A percentile compares a stretch with the other conserved stretches of the same genome.
Conservation (phyloP, 352 stramenopile genomes). For the Phytophthora vignae region DNA sequence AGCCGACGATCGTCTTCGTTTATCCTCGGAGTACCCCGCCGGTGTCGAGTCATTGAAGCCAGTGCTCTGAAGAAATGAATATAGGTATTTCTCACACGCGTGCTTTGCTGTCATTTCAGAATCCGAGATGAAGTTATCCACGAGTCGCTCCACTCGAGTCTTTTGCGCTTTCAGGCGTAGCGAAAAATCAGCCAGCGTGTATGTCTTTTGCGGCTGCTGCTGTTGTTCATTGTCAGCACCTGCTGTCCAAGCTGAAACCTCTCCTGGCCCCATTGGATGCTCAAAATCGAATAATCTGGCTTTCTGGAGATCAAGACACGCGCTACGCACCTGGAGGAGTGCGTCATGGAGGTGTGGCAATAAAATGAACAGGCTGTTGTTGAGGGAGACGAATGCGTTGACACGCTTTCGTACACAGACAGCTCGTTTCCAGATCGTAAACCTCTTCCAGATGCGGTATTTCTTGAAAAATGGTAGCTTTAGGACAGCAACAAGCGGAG, state of each 20-base stretch:
- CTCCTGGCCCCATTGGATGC: slow-evolving; percentile 13
- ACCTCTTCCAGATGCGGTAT: slow-evolving; percentile 93
- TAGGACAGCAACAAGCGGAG: neutral
- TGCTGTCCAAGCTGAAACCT: neutral
- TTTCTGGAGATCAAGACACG: slow-evolving; percentile 66
- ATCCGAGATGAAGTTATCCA: slow-evolving; percentile 71
- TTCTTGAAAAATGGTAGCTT: slow-evolving; percentile 91
- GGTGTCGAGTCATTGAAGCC: slow-evolving; percentile 56
- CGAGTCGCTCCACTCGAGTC: slow-evolving; percentile 57
- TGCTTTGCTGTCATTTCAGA: slow-evolving; percentile 66
- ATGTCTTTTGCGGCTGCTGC: slow-evolving; percentile 55
- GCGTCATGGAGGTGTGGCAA: slow-evolving; percentile 83
- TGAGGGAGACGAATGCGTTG: slow-evolving; percentile 53
- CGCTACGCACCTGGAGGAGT: slow-evolving; percentile 72
- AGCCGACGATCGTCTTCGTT: slow-evolving; percentile 21
- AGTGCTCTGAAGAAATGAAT: slow-evolving; percentile 59
- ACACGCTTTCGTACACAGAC: slow-evolving; percentile 63
- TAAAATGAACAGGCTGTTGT: slow-evolving; percentile 90
- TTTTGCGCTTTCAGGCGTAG: slow-evolving; percentile 78
- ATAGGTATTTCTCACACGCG: slow-evolving; percentile 71
- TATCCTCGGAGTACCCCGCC: slow-evolving; percentile 2
- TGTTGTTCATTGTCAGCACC: neutral
- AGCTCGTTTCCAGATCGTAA: slow-evolving; percentile 86
- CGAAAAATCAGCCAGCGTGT: slow-evolving; percentile 85
- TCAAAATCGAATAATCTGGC: slow-evolving; percentile 43